These are phyloP conservation scores for Xylaria sp. DNA, from an alignment of 2,329 filamentous ascomycete genomes.

Conservation along the genomic window DNA sequence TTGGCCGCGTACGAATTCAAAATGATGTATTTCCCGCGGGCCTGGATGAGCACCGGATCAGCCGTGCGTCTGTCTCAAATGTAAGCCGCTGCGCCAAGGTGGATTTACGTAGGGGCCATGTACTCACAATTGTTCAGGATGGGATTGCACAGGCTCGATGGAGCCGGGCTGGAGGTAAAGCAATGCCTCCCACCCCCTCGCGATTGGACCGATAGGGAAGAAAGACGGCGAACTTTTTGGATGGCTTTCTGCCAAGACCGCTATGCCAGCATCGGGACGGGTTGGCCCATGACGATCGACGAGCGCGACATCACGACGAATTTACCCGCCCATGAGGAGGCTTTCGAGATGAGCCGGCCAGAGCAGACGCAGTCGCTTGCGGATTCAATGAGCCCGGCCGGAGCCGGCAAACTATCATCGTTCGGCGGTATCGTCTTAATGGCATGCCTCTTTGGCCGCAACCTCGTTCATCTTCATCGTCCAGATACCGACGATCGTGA, in stretches of 20 bases:
- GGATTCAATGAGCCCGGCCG: conserved; percentile 70
- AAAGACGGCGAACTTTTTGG: conserved; percentile 92
- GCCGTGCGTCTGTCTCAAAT: conserved; percentile 83
- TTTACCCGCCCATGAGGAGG: conserved; percentile 80
- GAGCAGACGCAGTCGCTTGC: conserved; percentile 71
- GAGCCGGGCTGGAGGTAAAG: conserved; percentile 83
- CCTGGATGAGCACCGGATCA: conserved; percentile 89
- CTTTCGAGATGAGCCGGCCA: conserved; percentile 78
- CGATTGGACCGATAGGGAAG: conserved; percentile 94
- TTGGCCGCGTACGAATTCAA: conserved; percentile 90
- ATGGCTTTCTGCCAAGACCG: conserved; percentile 88
- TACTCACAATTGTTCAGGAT: conserved; percentile 70
- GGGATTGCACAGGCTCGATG: conserved; percentile 85
- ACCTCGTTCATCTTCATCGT: conserved; percentile 87
- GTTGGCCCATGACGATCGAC: conserved; percentile 94
- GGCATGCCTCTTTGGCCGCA: conserved; percentile 88
- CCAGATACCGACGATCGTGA: conserved; percentile 81
- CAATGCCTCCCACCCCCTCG: conserved; percentile 83
- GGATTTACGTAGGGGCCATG: conserved; percentile 46
- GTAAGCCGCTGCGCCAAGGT: conserved; percentile 47
- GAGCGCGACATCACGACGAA: conserved; percentile 89
- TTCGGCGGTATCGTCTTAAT: conserved; percentile 82
- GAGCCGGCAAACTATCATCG: conserved; percentile 73
- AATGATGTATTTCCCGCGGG: conserved; percentile 94
- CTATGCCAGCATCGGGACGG: conserved; percentile 93